phyloP scores from a whole-genome alignment of 768 basidiomycete species.

The Leccinum subgranulosum region DNA sequence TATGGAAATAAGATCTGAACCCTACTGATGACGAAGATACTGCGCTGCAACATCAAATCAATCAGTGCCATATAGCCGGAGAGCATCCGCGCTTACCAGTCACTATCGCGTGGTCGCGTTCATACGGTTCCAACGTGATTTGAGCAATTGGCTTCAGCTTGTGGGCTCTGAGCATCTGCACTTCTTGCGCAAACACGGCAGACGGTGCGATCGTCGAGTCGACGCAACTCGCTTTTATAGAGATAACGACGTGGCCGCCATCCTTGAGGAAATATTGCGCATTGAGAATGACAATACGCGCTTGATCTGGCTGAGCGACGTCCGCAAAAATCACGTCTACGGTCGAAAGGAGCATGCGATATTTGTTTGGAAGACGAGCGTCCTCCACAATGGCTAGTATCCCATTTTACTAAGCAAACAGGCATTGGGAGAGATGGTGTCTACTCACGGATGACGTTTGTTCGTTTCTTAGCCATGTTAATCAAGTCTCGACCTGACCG shows the following conservation, averaged over 20 bases:
- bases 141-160: constrained; percentile 95
- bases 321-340: constrained; percentile 99
- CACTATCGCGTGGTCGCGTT: constrained; percentile 90
- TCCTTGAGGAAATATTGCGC: constrained; percentile 96
- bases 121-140: constrained; percentile 91
- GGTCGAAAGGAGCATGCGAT: constrained; percentile 92
- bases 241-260: constrained; percentile 88
- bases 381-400: constrained; percentile 89
- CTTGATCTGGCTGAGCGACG: constrained; percentile 98
- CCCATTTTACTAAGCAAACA: neutral
- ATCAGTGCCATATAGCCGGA: neutral
- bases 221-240: constrained; percentile 98
- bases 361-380: constrained; percentile 93
- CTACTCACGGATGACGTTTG: constrained; percentile 92
- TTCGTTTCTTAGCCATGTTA: constrained; percentile 99
- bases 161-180: constrained; percentile 70
- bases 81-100: constrained; percentile 48
- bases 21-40: constrained; percentile 45
- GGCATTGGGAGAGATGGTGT: neutral
- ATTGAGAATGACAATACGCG: constrained; percentile 91
- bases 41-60: constrained; percentile 32
- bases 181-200: constrained; percentile 85
- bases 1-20: neutral
- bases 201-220: constrained; percentile 94
- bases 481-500: constrained; percentile 97